A percentile compares a stretch with the other conserved stretches of the same genome.
phyloP scores from a whole-genome alignment of 2,329 filamentous ascomycete species.

The Epichloe hybrida region DNA sequence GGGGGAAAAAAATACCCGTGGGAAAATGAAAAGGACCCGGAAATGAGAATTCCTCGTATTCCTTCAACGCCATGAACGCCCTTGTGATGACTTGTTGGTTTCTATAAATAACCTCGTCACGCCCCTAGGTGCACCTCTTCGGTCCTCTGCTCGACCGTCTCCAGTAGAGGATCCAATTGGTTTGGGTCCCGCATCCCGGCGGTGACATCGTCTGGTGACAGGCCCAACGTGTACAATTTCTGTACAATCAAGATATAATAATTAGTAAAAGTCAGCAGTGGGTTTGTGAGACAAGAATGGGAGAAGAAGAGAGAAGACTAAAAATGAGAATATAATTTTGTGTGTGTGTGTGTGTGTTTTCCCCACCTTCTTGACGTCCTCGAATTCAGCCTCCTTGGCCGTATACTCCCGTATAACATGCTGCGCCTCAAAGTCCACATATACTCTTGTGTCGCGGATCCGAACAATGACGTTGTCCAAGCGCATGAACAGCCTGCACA shows the following conservation, averaged over 20 bases:
- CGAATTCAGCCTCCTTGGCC: slow-evolving; percentile 71
- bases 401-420: slow-evolving; percentile 83
- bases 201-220: slow-evolving; percentile 57
- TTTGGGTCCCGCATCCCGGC: slow-evolving; percentile 71
- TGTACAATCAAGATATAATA: slow-evolving; percentile 13
- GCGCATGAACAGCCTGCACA: slow-evolving; percentile 82
- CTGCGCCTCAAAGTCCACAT: slow-evolving; percentile 71
- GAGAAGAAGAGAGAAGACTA: slow-evolving; percentile 3
- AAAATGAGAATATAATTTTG: no score
- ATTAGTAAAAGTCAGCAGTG: not conserved
- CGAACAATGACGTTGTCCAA: slow-evolving; percentile 81
- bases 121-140: slow-evolving; percentile 31
- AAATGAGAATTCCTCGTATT: no score
- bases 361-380: slow-evolving; percentile 56
- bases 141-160: slow-evolving; percentile 52
- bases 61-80: not conserved
- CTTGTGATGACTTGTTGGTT: not conserved
- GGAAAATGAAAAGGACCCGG: not conserved
- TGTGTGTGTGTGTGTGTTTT: no score
- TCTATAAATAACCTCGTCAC: not conserved
- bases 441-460: slow-evolving; percentile 80
- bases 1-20: not conserved
- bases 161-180: slow-evolving; percentile 53
- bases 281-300: not conserved
- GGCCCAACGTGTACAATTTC: slow-evolving; percentile 35